These are phyloP conservation scores for Starmerella davenportii DNA, from an alignment of 805 yeast species.

Conservation along the genomic window DNA sequence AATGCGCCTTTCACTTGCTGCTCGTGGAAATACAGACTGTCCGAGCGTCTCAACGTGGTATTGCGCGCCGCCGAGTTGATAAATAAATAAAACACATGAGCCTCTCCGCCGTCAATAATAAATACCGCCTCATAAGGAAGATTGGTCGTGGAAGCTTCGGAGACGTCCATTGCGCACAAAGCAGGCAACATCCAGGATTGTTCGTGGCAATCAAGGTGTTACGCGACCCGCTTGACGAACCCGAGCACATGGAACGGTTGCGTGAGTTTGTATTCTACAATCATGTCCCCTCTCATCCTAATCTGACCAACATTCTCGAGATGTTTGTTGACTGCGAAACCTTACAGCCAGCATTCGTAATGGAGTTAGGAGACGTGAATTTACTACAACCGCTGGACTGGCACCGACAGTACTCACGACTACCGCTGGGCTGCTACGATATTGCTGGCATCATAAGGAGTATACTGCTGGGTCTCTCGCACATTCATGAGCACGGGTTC, in stretches of 20 bases:
- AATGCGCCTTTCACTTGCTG: too few species aligned
- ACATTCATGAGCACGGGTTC: slow-evolving; percentile 52
- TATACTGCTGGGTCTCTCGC: slow-evolving; percentile 55
- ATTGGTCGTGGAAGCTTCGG: slow-evolving; percentile 21
- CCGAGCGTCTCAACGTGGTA: too few species aligned
- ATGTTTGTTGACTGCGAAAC: slow-evolving; percentile 50
- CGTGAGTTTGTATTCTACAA: slow-evolving; percentile 23
- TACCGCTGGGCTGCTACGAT: not conserved
- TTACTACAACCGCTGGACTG: slow-evolving; percentile 46
- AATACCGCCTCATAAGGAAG: not conserved
- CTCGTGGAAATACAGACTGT: too few species aligned
- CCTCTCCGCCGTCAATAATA: not conserved
- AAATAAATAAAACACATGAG: not conserved
- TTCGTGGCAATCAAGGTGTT: slow-evolving; percentile 69
- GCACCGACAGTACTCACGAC: not conserved
- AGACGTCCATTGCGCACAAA: slow-evolving; percentile 16
- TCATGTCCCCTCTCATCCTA: slow-evolving; percentile 50
- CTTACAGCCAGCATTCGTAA: slow-evolving; percentile 54
- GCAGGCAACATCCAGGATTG: slow-evolving; percentile 10
- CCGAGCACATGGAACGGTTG: slow-evolving; percentile 31
- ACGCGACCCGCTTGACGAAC: slow-evolving; percentile 35
- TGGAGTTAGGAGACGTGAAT: slow-evolving; percentile 79
- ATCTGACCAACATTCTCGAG: slow-evolving; percentile 59
- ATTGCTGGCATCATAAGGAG: slow-evolving; percentile 4
- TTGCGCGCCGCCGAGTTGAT: too few species aligned